These are phyloP conservation scores for Coniophora puteana DNA, from an alignment of 1,284 basidiomycete genomes.

Conservation along the genomic window DNA sequence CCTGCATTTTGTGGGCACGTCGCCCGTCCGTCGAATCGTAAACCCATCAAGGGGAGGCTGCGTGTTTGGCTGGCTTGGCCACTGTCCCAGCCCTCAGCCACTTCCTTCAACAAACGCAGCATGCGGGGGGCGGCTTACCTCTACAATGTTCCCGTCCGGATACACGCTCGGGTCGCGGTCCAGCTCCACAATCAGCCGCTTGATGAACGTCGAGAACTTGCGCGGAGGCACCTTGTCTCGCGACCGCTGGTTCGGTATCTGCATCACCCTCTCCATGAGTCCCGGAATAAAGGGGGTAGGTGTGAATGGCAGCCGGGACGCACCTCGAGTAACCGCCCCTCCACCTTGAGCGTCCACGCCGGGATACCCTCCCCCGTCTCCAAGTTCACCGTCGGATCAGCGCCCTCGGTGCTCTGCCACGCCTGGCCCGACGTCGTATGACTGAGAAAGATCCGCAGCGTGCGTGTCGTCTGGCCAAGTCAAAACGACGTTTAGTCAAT, in stretches of 20 bases:
- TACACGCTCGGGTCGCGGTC: slow-evolving; percentile 83
- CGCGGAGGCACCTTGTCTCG: slow-evolving; percentile 65
- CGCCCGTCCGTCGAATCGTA: slow-evolving; percentile 82
- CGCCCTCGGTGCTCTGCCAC: slow-evolving; percentile 62
- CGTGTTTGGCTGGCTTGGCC: slow-evolving; percentile 56
- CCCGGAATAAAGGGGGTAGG: slow-evolving; percentile 1
- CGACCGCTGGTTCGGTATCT: slow-evolving; percentile 59
- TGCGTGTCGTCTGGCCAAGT: slow-evolving; percentile 68
- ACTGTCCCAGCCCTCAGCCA: slow-evolving; percentile 46
- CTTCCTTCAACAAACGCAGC: too few species aligned
- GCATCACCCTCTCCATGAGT: slow-evolving; percentile 4
- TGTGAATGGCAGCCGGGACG: slow-evolving; percentile 14
- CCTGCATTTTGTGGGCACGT: slow-evolving; percentile 73
- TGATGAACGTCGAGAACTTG: slow-evolving; percentile 88
- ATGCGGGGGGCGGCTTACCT: too few species aligned
- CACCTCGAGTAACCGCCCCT: slow-evolving; percentile 84
- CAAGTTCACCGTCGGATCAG: slow-evolving; percentile 37
- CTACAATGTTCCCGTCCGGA: slow-evolving; percentile 77
- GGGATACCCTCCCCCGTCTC: slow-evolving; percentile 76
- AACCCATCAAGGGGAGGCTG: slow-evolving; percentile 82
- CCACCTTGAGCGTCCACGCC: slow-evolving; percentile 87
- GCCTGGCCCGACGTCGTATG: slow-evolving; percentile 85
- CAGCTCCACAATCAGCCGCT: slow-evolving; percentile 83
- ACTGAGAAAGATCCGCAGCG: slow-evolving; percentile 84
- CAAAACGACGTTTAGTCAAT: slow-evolving; percentile 6